A percentile compares a stretch with the other conserved stretches of the same genome.
Evolutionary conservation across 805 yeast species (phyloP).

Genomic region (Saccharomycopsis guyanensis): DNA sequence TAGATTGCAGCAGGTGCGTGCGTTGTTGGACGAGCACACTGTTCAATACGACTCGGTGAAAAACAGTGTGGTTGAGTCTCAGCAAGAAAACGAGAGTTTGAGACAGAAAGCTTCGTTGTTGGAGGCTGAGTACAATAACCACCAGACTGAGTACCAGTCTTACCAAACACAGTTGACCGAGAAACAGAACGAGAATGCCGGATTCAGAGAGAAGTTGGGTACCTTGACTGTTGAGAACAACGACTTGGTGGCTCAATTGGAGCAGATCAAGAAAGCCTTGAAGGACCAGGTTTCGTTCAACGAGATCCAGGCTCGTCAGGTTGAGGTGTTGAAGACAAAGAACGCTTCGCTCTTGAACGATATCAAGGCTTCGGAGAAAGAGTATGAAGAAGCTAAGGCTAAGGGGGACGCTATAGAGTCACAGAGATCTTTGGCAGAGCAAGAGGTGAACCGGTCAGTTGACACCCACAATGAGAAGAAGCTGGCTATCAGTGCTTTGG

Average conservation of each 20-base stretch:
- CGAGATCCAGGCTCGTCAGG: slow-evolving; percentile 62
- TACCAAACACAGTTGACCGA: slow-evolving; percentile 54
- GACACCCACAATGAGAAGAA: neutral
- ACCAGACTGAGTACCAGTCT: slow-evolving; percentile 56
- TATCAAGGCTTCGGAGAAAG: slow-evolving; percentile 33
- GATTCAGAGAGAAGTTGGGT: slow-evolving; percentile 62
- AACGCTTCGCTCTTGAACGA: slow-evolving; percentile 37
- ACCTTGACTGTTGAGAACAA: slow-evolving; percentile 57
- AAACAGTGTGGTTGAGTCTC: slow-evolving; percentile 47
- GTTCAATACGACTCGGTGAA: slow-evolving; percentile 70
- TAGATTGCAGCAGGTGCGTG: slow-evolving; percentile 59
- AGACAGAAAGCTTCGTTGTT: slow-evolving; percentile 65
- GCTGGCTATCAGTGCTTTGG: slow-evolving; percentile 21
- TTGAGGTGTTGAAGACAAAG: slow-evolving; percentile 52
- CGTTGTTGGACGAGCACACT: slow-evolving; percentile 72
- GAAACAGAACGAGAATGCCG: slow-evolving; percentile 59
- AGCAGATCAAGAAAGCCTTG: slow-evolving; percentile 43
- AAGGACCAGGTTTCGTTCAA: slow-evolving; percentile 56
- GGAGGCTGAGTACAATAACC: slow-evolving; percentile 71
- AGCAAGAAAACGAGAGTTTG: slow-evolving; percentile 59
- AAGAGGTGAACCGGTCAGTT: slow-evolving; percentile 23
- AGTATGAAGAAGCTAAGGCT: slow-evolving; percentile 32
- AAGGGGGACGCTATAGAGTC: slow-evolving; percentile 34
- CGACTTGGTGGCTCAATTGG: slow-evolving; percentile 50
- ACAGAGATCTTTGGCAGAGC: slow-evolving; percentile 33